phyloP scores from a whole-genome alignment of 2,329 filamentous ascomycete genomes.

The Hypocrella siamensis region DNA sequence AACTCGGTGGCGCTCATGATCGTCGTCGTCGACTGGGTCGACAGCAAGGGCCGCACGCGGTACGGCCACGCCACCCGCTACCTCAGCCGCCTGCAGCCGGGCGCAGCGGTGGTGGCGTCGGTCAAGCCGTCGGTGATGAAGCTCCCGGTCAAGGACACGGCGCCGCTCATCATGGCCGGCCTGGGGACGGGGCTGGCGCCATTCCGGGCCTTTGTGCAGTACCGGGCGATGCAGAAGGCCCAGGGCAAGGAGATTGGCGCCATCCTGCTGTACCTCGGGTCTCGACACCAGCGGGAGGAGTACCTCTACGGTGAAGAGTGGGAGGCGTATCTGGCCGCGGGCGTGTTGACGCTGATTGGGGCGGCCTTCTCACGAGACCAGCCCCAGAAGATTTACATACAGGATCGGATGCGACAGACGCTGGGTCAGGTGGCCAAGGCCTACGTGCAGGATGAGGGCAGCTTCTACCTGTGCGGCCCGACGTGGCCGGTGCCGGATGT shows the following conservation, averaged over 20 bases:
- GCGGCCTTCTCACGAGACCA: conserved; percentile 94
- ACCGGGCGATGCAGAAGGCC: conserved; percentile 95
- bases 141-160: conserved; percentile 71
- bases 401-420: conserved; percentile 91
- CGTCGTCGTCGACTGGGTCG: conserved; percentile 92
- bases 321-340: conserved; percentile 93
- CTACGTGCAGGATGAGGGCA: conserved; percentile 75
- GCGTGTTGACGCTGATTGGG: conserved; percentile 86
- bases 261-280: conserved; percentile 91
- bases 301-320: conserved; percentile 98
- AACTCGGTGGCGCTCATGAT: conserved; percentile 88
- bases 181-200: conserved; percentile 95
- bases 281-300: conserved; percentile 93
- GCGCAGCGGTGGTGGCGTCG: conserved; percentile 70
- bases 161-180: conserved; percentile 96
- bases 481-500: conserved; percentile 99
- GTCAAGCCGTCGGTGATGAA: conserved; percentile 99
- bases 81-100: conserved; percentile 60
- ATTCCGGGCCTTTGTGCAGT: conserved; percentile 98
- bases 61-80: conserved; percentile 90
- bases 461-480: conserved; percentile 93
- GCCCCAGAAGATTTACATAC: conserved; percentile 97
- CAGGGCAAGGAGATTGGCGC: conserved; percentile 89
- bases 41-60: conserved; percentile 71
- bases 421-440: conserved; percentile 68